Base-by-base conservation (phyloP, 2,329 filamentous ascomycete species). In the Calonectria hongkongensis region DNA sequence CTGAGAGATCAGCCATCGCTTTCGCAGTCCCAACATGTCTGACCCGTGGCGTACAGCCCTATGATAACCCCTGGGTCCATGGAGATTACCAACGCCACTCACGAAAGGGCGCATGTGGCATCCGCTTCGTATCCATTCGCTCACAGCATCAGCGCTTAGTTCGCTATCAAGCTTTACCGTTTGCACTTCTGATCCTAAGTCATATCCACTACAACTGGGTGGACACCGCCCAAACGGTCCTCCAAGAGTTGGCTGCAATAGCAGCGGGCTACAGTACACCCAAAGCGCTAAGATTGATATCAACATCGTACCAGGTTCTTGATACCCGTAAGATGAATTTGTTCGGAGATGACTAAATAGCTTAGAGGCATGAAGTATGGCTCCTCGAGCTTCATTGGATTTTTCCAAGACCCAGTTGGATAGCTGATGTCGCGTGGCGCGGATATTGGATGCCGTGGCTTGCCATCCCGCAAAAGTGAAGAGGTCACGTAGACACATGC, bases 391-490 rank as follows among this genome's bases (percentile, higher is more conserved):
- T 4, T 58, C 33, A 6, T 41, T 15, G 10, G n/a, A 12, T 1
- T 58, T 33, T 41, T 21, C 15, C 28, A 41, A 58, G 2, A 41
- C 54, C 54, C 54, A 58, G 5, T 7, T 6, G 3, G 54, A 39
- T 3, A 58, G 33, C 13, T 33, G 54, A 9, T 33, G n/a, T 3
- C 33, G 54, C 4, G 21, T 27, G 33, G 12, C 16, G 12, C 39
- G 12, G n/a, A 9, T 58, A 6, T 58, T 58, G 5, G 21, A 41
- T 25, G 36, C n/a, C 4, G 54, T 58, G 12, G 33, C 33, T 36
- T 58, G 54, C 54, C 54, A 58, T 8, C 54, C 54, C 2, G 54
- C 54, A 58, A 41, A 58, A 9, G 54, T 16, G 10, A 39, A 58
- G n/a, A 58, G n/a, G 3, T 58, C 54, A 3, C 54, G 54, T 5